Evolutionary conservation across 441 rosid genomes (phyloP).

Genomic region (Aleurites moluccanus): DNA sequence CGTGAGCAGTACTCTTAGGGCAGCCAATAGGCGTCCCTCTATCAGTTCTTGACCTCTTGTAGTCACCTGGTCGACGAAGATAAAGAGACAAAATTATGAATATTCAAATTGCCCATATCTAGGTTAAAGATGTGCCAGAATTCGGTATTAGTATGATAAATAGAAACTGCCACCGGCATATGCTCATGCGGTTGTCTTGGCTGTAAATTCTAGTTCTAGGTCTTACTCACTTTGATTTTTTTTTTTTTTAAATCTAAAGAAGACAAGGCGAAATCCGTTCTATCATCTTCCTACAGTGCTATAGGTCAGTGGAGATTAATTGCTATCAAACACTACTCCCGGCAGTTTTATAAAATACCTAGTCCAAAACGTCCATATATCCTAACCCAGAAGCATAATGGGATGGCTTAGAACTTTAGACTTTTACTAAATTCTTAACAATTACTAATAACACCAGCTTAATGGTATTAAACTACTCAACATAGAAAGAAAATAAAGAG

Average conservation of each 20-base stretch:
- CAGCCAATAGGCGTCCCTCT: constrained; percentile 82
- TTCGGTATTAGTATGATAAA: too few species aligned
- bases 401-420: background rate
- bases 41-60: constrained; percentile 64
- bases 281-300: background rate
- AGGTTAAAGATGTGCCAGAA: background rate
- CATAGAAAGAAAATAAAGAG: background rate
- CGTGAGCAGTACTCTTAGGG: constrained; percentile 58
- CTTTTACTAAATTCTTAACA: background rate
- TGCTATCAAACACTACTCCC: background rate
- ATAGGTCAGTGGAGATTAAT: background rate
- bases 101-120: background rate
- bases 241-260: background rate
- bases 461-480: background rate
- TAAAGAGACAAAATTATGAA: background rate
- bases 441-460: background rate
- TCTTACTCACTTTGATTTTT: background rate
- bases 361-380: background rate
- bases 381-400: background rate
- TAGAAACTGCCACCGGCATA: background rate
- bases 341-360: background rate
- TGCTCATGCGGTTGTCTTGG: background rate
- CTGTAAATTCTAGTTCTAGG: background rate
- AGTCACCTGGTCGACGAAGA: constrained; percentile 48
- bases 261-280: background rate